Conservation (phyloP, 2,329 filamentous ascomycete species). For the Fusarium chaquense region DNA sequence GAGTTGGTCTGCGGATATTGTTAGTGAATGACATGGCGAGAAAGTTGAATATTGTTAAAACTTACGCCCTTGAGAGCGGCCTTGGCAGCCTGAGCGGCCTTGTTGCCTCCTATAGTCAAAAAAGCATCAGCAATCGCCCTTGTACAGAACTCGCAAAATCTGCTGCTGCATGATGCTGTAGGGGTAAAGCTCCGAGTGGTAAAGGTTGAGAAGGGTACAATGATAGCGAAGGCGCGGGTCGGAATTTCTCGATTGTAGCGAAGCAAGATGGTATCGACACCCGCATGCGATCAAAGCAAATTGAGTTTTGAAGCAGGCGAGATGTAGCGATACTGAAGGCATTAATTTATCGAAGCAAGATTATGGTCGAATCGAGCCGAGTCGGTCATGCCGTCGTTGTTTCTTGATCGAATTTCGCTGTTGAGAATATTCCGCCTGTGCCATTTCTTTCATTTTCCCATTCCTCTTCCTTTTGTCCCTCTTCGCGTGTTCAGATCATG, state of each 20-base stretch:
- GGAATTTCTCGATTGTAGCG: conserved; percentile 26
- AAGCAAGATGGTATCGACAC: conserved; percentile 8
- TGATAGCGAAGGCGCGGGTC: conserved; percentile 12
- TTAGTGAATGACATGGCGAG: conserved; percentile 4
- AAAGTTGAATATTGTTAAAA: conserved; percentile 48
- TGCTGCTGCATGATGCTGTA: conserved; percentile 75
- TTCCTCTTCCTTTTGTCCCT: conserved; percentile 16
- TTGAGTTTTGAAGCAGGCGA: not conserved
- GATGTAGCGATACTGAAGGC: not conserved
- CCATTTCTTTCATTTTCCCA: conserved; percentile 4
- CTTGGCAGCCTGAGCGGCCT: conserved; percentile 85
- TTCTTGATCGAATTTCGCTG: conserved; percentile 29
- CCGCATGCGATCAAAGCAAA: not conserved
- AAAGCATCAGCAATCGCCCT: conserved; percentile 80
- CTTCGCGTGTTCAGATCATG: conserved; percentile 46
- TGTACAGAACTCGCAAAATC: conserved; percentile 79
- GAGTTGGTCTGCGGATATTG: conserved; percentile 58
- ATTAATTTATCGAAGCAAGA: conserved; percentile 18
- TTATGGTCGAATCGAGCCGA: conserved; percentile 12
- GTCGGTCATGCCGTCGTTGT: conserved; percentile 17
- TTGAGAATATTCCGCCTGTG: conserved; percentile 11
- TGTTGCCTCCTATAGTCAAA: conserved; percentile 68
- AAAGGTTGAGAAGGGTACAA: conserved; percentile 11
- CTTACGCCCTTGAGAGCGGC: conserved; percentile 95
- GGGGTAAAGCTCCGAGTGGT: conserved; percentile 31